Base-by-base conservation (phyloP, 208 protist species). In the Angomonas deanei region DNA sequence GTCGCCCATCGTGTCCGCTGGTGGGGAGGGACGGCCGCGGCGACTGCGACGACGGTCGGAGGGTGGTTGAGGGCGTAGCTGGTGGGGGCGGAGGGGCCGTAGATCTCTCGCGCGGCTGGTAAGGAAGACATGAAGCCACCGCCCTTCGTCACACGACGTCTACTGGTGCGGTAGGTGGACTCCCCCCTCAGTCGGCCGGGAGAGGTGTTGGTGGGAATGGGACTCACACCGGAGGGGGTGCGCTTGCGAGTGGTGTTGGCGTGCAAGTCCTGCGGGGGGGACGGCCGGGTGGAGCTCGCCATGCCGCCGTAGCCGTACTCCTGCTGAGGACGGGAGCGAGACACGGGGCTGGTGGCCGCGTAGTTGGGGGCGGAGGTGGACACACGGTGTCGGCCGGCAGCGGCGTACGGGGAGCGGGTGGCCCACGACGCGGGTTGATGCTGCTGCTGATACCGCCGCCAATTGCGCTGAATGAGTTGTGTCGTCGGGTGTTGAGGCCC, bases 381-480 rank as follows among this genome's bases (percentile, higher is more conserved):
- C 36, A 42, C 36, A n/a, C 36, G 36, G 36, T 42, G 36, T 42
- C 36, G 11, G 8, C 36, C 15, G 23, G 47, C 8, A n/a, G 47
- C n/a, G 47, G 11, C 47, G 23, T 53, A 26, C 11, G n/a, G 47
- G 47, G n/a, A 53, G 47, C 47, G 47, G 23, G n/a, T 11, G n/a
- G n/a, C 47, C 21, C n/a, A 15, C 47, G 47, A 5, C 10, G 47
- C 47, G n/a, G 47, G n/a, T 5, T 26, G 47, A 8, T 15, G 24
- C 11, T 61, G 2, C 47, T 31, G 38, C 55, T 21, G 26, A 58
- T 83, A 95, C 5, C 89, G 76, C 64, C 68, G 53, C 84, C 85
- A 88, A 66, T 85, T 95, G 38, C 70, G 74, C 68, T 78, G 61
- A 48, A 95, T 93, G 27, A 76, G 66, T 33, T 64, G 46, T n/a